These are phyloP conservation scores for Fistulifera pelliculosa DNA, from an alignment of 108 stramenopile species.

Conservation along the genomic window DNA sequence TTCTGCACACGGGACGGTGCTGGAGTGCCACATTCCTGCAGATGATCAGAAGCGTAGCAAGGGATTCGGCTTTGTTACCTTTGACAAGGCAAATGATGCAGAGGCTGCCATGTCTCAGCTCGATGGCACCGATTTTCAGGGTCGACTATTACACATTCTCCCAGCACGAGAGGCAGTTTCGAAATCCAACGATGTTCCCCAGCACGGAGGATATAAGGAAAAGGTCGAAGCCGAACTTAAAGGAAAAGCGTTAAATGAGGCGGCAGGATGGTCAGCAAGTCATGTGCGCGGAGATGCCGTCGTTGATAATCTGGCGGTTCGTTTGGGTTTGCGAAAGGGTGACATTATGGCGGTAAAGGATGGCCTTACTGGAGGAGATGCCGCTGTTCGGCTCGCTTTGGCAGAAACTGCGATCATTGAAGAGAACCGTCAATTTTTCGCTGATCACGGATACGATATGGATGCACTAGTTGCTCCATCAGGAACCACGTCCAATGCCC, in stretches of 20 bases:
- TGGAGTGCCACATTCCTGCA: conserved; percentile 88
- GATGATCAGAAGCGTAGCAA: conserved; percentile 85
- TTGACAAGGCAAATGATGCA: conserved; percentile 46
- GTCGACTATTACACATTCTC: conserved; percentile 78
- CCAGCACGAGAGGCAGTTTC: conserved; percentile 47
- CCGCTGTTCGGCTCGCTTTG: conserved; percentile 91
- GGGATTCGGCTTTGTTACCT: conserved; percentile 93
- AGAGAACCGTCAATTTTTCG: conserved; percentile 89
- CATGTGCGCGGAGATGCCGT: conserved; percentile 94
- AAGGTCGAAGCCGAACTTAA: conserved; percentile 79
- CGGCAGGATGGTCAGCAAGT: conserved; percentile 86
- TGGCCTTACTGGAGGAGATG: conserved; percentile 71
- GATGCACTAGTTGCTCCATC: conserved; percentile 55
- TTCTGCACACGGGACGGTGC: conserved; percentile 52
- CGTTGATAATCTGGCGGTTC: conserved; percentile 85
- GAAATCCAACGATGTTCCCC: conserved; percentile 11
- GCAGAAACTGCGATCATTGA: conserved; percentile 92
- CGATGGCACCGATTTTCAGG: conserved; percentile 80
- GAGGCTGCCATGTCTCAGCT: conserved; percentile 43
- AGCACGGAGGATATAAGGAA: conserved; percentile 71
- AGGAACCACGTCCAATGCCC: conserved; percentile 14
- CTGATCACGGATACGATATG: conserved; percentile 84
- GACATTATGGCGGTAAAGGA: conserved; percentile 90
- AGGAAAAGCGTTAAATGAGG: conserved; percentile 54
- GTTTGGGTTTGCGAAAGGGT: conserved; percentile 80